Base-by-base conservation (phyloP, 768 basidiomycete species). In the Leccinum disarticulatum region DNA sequence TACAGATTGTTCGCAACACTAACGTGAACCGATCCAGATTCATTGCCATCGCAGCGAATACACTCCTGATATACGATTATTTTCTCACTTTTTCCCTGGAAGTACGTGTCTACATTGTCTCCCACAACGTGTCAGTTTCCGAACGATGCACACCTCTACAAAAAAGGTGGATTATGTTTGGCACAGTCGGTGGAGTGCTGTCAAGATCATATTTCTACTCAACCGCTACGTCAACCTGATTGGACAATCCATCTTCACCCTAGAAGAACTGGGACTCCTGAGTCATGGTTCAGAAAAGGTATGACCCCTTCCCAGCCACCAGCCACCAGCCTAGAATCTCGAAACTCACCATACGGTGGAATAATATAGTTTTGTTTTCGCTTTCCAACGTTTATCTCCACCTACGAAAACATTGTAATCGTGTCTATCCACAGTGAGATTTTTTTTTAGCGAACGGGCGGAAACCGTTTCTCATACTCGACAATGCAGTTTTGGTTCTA, bases 81-180 rank as follows among this genome's bases (percentile, higher is more conserved):
- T 6, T 69, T 31, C 52, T 68, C 8, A 66, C 64, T 11, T 17
- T 68, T 17, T 11, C 33, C n/a, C 47, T 63, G 30, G 67, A 68
- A 49, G 67, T 68, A 11, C 25, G 54, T 49, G 14, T 22, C 28
- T 27, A n/a, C 15, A 10, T 19, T 38, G 7, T 31, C 19, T 22
- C 17, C 14, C 4, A 25, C 17, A 27, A 19, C 6, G 6, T 17
- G 15, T 19, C 19, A 47, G 22, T 46, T 28, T 41, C 35, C 17
- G 22, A 61, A 43, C n/a, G 41, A 19, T 43, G 6, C n/a, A 38
- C 38, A 6, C 31, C 10, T 33, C 2, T 36, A 5, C 6, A 25
- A 25, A 22, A 11, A 55, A 65, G 60, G 31, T 65, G 28, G 56
- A 52, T 27, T 27, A 27, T 31, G 52, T 56, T 27, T 61, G 67